Evolutionary conservation across 2,329 filamentous ascomycete genomes (phyloP).

Genomic region (Calonectria leucothoes): DNA sequence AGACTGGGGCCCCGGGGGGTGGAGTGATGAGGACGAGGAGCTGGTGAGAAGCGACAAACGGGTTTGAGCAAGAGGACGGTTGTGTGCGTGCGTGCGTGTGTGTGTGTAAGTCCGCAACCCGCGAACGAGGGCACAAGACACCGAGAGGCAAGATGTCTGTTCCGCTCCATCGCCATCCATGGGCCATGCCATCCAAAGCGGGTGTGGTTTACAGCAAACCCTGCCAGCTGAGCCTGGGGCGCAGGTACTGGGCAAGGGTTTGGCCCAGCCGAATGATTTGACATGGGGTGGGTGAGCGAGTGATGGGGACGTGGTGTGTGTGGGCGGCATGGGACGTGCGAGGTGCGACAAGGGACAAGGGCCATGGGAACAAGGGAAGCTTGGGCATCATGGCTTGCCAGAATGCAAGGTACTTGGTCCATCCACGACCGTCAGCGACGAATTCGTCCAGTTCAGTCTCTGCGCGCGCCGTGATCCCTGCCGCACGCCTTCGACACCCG

Average conservation of each 20-base stretch:
- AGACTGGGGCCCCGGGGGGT: conserved; percentile 24
- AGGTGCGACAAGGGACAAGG: conserved; percentile 11
- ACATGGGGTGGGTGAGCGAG: conserved; percentile 1
- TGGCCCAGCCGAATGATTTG: conserved; percentile 16
- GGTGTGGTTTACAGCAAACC: conserved; percentile 35
- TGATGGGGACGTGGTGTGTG: neutral
- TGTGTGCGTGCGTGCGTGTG: conserved; percentile 4
- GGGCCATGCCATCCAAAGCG: conserved; percentile 27
- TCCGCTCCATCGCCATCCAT: conserved; percentile 13
- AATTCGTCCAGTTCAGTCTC: conserved; percentile 10
- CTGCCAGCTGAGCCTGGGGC: conserved; percentile 48
- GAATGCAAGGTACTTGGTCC: conserved; percentile 40
- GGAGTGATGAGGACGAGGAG: conserved; percentile 17
- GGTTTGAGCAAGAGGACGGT: neutral
- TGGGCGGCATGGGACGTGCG: neutral
- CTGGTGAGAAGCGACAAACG: neutral
- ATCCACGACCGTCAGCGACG: conserved; percentile 2
- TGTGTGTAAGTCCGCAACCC: conserved; percentile 9
- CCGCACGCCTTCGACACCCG: conserved; percentile 33
- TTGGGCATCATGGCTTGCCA: conserved; percentile 21
- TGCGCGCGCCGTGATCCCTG: conserved; percentile 30
- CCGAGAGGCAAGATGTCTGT: conserved; percentile 1
- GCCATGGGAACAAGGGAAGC: conserved; percentile 2
- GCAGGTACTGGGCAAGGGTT: conserved; percentile 40
- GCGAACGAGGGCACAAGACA: conserved; percentile 7